Evolutionary conservation across 371 early-diverging fungal genomes (phyloP), one percentile per base, ranked within the genome.

Genomic region (Sporodiniella umbellata): DNA sequence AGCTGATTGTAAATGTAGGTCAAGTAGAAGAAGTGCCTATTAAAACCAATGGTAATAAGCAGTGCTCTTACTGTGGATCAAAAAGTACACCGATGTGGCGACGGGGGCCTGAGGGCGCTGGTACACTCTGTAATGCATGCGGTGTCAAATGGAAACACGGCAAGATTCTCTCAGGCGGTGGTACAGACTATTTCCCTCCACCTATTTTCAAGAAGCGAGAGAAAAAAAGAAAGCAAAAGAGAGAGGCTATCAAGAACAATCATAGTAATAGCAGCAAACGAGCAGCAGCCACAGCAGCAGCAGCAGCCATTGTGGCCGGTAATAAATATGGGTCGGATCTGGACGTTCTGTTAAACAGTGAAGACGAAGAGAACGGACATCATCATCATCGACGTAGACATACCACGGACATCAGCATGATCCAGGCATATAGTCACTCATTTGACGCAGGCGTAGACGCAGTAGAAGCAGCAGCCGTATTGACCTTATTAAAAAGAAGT

Each of bases 41-140:
- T 22, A 40, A 31, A 31, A 45, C 24, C 18, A 40, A 26, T 25
- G 53, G 45, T 8, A 61, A 57, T 25, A 80, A 79, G 46, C 63
- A 75, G 44, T 90, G 89, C 62, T 53, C 68, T n/a, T 90, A 90
- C 71, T 96, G 96, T 63, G 73, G 78, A 8, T 86, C 88, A 17
- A 84, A 79, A 39, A 72, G 76, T 8, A 93, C 94, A 2, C 94
- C 95, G 24, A 89, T 90, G 76, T 96, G 96, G 96, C 82, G 95
- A 15, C 79, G 91, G 45, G 93, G 93, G 4, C 91, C 92, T 1
- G 77, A 78, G 31, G 92, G 90, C 19, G 83, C 84, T 45, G 86
- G 86, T 18, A 81, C 89, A 6, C 78, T 94, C 18, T 94, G 94
- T 68, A 94, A 94, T 68, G 87, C 91, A 1, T 94, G 95, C 64